Percentiles rank a stretch among this genome's conserved stretches.
phyloP scores from a whole-genome alignment of 805 yeast genomes.

The Lipomyces orientalis region DNA sequence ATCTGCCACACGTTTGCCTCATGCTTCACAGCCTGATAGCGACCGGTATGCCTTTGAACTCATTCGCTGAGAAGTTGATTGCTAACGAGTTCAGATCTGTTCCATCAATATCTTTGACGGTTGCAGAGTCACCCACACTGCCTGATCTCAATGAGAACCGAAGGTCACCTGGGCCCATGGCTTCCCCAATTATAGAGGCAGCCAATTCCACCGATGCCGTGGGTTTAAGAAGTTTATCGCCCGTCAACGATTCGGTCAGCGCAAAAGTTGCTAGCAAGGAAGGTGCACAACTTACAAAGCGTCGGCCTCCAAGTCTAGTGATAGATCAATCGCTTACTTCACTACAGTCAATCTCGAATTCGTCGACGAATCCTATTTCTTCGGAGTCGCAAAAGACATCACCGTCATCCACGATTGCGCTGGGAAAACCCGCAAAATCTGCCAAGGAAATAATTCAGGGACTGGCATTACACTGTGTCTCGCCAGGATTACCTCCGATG shows the following conservation, averaged over 20 bases:
- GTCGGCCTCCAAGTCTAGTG: constrained; percentile 27
- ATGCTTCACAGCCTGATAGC: neutral
- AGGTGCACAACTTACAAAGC: constrained; percentile 12
- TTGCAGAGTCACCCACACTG: neutral
- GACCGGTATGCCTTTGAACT: neutral
- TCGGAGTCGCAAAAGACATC: neutral
- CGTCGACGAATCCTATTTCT: neutral
- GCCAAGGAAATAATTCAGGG: constrained; percentile 44
- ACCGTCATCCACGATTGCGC: neutral
- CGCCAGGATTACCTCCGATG: constrained; percentile 43
- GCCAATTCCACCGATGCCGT: neutral
- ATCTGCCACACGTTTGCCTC: neutral
- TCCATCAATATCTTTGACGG: neutral
- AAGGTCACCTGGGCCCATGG: neutral
- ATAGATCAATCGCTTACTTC: constrained; percentile 9
- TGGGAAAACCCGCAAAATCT: constrained; percentile 20
- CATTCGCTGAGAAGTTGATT: neutral
- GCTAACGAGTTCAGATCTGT: neutral
- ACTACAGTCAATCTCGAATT: neutral
- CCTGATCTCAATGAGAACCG: neutral
- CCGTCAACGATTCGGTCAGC: neutral
- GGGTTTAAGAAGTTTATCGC: neutral
- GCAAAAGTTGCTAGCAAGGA: neutral
- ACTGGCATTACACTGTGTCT: constrained; percentile 44
- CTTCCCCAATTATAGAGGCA: neutral